Percentiles rank a stretch among this genome's conserved stretches.
Evolutionary conservation across 2,329 filamentous ascomycete genomes (phyloP).

Genomic region (Paracoccidioides brasiliensis): DNA sequence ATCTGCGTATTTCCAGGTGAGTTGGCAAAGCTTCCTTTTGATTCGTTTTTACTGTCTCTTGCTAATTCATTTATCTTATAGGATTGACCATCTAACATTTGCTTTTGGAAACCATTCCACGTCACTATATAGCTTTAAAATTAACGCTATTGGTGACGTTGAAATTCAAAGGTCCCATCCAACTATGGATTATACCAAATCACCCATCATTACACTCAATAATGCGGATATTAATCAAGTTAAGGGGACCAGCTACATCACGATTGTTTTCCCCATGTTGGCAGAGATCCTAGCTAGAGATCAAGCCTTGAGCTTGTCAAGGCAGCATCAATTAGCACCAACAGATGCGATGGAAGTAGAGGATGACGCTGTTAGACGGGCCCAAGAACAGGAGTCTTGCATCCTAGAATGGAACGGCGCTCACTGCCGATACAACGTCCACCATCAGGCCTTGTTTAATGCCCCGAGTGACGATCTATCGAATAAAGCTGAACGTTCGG

Average conservation of each 20-base stretch:
- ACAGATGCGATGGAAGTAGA: slow-evolving; percentile 31
- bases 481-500: slow-evolving; percentile 23
- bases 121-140: slow-evolving; percentile 35
- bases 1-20: slow-evolving; percentile 31
- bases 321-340: slow-evolving; percentile 27
- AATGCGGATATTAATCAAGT: slow-evolving; percentile 13
- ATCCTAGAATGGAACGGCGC: slow-evolving; percentile 32
- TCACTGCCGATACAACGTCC: slow-evolving; percentile 32
- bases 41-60: not conserved
- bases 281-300: slow-evolving; percentile 38
- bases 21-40: not conserved
- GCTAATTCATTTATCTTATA: slow-evolving; percentile 15
- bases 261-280: slow-evolving; percentile 36
- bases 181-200: slow-evolving; percentile 24
- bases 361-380: slow-evolving; percentile 30
- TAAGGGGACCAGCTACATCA: slow-evolving; percentile 29
- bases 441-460: slow-evolving; percentile 29
- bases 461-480: slow-evolving; percentile 16
- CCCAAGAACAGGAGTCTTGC: slow-evolving; percentile 35
- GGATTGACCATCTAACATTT: slow-evolving; percentile 30
- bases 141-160: slow-evolving; percentile 31
- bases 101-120: slow-evolving; percentile 28
- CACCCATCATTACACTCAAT: slow-evolving; percentile 32
- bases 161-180: slow-evolving; percentile 32
- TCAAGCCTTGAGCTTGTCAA: slow-evolving; percentile 29